A percentile compares a stretch with the other conserved stretches of the same genome.
phyloP scores from a whole-genome alignment of 2,329 filamentous ascomycete species.

The Blastomyces emzantsi region DNA sequence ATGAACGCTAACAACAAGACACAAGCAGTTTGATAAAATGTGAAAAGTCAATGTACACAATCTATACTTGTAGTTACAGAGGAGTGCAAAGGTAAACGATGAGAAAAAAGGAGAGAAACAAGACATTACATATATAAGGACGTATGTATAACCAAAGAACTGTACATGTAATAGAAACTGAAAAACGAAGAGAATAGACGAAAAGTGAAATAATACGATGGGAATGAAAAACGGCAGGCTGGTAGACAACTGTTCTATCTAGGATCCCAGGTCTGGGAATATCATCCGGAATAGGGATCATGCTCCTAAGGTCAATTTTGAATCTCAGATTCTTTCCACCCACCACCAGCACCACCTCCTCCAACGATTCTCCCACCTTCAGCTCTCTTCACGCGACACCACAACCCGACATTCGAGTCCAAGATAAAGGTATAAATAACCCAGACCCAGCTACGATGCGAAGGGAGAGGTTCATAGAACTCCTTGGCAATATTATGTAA shows the following conservation, averaged over 20 bases:
- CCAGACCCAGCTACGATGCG: conserved; percentile 81
- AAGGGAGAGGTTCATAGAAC: conserved; percentile 83
- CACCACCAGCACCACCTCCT: conserved; percentile 36
- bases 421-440: conserved; percentile 94
- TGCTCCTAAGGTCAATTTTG: conserved; percentile 43
- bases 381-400: conserved; percentile 85
- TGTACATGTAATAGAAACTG: background rate
- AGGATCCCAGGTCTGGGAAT: background rate
- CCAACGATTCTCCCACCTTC: conserved; percentile 59
- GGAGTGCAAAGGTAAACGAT: background rate
- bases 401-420: conserved; percentile 81
- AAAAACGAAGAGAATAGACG: background rate
- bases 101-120: background rate
- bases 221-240: background rate
- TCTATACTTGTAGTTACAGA: background rate
- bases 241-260: background rate
- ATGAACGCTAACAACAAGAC: too few relatives aligned
- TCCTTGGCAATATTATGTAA: conserved; percentile 74
- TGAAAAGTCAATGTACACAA: background rate
- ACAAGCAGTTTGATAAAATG: too few relatives aligned
- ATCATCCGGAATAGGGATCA: background rate
- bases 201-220: background rate
- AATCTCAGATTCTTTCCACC: conserved; percentile 62
- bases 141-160: background rate
- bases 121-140: background rate